Evolutionary conservation across 306 rosid genomes (phyloP).

Genomic region (Cicer pinnatifidum): DNA sequence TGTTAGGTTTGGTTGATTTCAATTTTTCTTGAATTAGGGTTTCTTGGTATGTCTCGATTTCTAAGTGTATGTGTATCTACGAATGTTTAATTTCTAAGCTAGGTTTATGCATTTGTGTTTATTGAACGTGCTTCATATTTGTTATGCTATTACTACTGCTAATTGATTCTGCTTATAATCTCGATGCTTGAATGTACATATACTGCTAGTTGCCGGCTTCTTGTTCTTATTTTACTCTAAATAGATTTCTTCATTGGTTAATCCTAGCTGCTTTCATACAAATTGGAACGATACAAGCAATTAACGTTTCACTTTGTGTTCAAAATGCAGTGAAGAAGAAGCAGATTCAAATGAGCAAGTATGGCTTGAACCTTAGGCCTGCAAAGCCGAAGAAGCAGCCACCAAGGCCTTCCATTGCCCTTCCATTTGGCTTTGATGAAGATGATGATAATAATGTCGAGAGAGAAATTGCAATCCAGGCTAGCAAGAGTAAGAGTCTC

Average conservation of each 20-base stretch:
- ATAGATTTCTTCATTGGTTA: background rate
- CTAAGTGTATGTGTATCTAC: too few species aligned
- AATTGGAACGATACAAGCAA: constrained; percentile 29
- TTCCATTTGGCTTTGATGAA: constrained; percentile 66
- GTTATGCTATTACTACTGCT: background rate
- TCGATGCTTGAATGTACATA: constrained; percentile 18
- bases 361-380: constrained; percentile 79
- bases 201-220: background rate
- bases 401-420: constrained; percentile 57
- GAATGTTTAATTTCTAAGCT: too few species aligned
- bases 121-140: background rate
- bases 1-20: too few species aligned
- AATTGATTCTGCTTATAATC: constrained; percentile 1
- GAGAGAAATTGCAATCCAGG: constrained; percentile 81
- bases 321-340: constrained; percentile 34
- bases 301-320: constrained; percentile 19
- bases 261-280: background rate
- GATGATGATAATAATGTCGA: constrained; percentile 75
- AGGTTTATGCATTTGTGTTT: background rate
- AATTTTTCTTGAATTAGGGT: too few species aligned
- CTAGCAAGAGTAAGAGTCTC: constrained; percentile 79
- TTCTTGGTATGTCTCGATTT: too few species aligned
- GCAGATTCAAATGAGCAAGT: constrained; percentile 68
- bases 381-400: constrained; percentile 63
- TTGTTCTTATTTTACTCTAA: background rate